phyloP scores from a whole-genome alignment of 1,139 yeast species.

The Yamadazyma sp. region DNA sequence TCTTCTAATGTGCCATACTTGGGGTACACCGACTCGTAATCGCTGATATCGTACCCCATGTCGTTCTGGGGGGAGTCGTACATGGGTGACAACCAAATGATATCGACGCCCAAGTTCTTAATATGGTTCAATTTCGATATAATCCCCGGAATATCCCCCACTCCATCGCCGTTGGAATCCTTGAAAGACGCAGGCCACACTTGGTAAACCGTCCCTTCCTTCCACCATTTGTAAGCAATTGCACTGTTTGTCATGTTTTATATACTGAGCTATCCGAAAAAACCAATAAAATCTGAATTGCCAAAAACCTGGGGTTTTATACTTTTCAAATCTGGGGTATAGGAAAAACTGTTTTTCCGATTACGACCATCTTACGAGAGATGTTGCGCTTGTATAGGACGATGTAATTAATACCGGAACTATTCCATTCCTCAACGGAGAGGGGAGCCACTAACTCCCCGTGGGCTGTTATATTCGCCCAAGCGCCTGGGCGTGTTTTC shows the following conservation, averaged over 20 bases:
- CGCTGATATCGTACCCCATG: slow-evolving; percentile 64
- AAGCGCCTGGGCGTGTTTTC: no score
- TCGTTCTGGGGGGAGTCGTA: slow-evolving; percentile 62
- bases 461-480: no score
- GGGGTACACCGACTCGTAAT: slow-evolving; percentile 53
- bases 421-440: no score
- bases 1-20: slow-evolving; percentile 55
- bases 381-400: slow-evolving; percentile 3
- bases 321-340: slow-evolving; percentile 3
- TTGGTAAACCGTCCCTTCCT: slow-evolving; percentile 56
- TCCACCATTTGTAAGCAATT: slow-evolving; percentile 48
- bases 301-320: not conserved
- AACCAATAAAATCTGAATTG: no score
- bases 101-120: slow-evolving; percentile 51
- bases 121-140: slow-evolving; percentile 53
- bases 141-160: slow-evolving; percentile 59
- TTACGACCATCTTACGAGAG: slow-evolving; percentile 9
- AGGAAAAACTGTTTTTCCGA: slow-evolving; percentile 2
- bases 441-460: no score
- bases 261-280: no score
- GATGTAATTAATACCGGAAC: not conserved
- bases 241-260: not conserved
- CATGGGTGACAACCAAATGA: slow-evolving; percentile 60
- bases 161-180: slow-evolving; percentile 59
- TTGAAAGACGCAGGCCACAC: slow-evolving; percentile 61